Evolutionary conservation across 2,329 filamentous ascomycete genomes (phyloP).

Genomic region (Pseudophaeomoniella oleicola): DNA sequence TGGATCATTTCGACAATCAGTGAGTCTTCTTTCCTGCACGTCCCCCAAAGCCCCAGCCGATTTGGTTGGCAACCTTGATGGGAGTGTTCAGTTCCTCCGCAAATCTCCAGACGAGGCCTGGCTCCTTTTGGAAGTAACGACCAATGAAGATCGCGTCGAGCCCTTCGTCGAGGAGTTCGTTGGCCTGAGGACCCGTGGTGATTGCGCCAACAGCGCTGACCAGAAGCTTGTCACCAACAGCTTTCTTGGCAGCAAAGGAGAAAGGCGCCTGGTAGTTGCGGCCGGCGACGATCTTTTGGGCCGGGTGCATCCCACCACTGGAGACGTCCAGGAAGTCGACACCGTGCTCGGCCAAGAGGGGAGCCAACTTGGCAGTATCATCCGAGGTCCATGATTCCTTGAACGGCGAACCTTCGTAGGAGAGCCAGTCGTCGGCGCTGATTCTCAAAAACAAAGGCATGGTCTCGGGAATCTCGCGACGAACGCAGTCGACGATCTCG

Average conservation of each 20-base stretch:
- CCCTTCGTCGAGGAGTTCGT: conserved; percentile 39
- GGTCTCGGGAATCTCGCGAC: conserved; percentile 46
- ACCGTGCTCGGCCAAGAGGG: conserved; percentile 54
- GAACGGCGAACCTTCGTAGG: conserved; percentile 38
- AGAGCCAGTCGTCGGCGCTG: conserved; percentile 63
- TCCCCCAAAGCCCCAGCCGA: conserved; percentile 1
- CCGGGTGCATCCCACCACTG: conserved; percentile 52
- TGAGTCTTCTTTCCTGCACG: neutral
- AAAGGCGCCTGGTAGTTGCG: conserved; percentile 63
- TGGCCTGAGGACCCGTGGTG: conserved; percentile 52
- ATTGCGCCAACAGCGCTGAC: conserved; percentile 67
- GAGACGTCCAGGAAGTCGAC: conserved; percentile 76
- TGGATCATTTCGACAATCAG: no score
- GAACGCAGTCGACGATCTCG: conserved; percentile 50
- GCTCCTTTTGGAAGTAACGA: conserved; percentile 68
- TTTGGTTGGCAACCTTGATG: conserved; percentile 58
- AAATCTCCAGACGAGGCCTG: conserved; percentile 58
- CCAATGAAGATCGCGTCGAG: conserved; percentile 61
- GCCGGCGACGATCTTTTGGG: conserved; percentile 27
- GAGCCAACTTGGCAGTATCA: conserved; percentile 49
- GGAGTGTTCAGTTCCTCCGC: conserved; percentile 59
- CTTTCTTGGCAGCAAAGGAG: conserved; percentile 56
- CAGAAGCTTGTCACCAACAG: conserved; percentile 54
- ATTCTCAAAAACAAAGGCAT: conserved; percentile 64
- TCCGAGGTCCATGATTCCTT: conserved; percentile 52